Evolutionary conservation across 2,329 filamentous ascomycete genomes (phyloP).

Genomic region (Simplicillium aogashimaense): DNA sequence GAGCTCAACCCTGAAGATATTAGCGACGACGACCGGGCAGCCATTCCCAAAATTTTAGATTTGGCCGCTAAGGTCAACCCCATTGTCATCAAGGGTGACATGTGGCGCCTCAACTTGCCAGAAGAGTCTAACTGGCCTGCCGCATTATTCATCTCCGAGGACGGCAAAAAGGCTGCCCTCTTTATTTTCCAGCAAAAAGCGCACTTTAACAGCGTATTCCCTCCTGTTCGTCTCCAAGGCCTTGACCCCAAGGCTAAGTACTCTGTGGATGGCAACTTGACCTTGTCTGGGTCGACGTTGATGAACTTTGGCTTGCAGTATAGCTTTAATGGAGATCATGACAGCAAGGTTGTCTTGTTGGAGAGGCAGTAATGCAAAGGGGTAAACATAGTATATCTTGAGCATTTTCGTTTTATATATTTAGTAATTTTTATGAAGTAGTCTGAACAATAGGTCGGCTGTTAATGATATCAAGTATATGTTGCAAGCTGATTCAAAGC

Average conservation of each 20-base stretch:
- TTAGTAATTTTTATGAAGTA: too few relatives aligned
- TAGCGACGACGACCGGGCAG: constrained; percentile 35
- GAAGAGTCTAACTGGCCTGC: constrained; percentile 53
- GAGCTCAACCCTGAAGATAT: constrained; percentile 49
- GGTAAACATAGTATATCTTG: too few relatives aligned
- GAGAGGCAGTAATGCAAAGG: constrained; percentile 26
- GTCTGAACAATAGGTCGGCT: too few relatives aligned
- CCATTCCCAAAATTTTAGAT: constrained; percentile 43
- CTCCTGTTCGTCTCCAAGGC: constrained; percentile 44
- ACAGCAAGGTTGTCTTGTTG: constrained; percentile 46
- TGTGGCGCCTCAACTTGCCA: constrained; percentile 49
- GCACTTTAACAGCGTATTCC: constrained; percentile 40
- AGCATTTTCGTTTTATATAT: too few relatives aligned
- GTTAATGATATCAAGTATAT: too few relatives aligned
- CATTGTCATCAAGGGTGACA: constrained; percentile 45
- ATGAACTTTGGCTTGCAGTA: constrained; percentile 53
- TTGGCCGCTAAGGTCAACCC: constrained; percentile 48
- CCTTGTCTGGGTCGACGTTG: constrained; percentile 46
- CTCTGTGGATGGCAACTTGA: constrained; percentile 37
- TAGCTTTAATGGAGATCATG: constrained; percentile 40
- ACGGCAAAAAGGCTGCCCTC: constrained; percentile 38
- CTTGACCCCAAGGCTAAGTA: constrained; percentile 45
- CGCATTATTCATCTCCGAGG: constrained; percentile 45
- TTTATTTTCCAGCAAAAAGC: constrained; percentile 52
- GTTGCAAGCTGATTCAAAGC: too few relatives aligned